Evolutionary conservation across 2,329 filamentous ascomycete genomes (phyloP).

Genomic region (Sporothrix mexicana): DNA sequence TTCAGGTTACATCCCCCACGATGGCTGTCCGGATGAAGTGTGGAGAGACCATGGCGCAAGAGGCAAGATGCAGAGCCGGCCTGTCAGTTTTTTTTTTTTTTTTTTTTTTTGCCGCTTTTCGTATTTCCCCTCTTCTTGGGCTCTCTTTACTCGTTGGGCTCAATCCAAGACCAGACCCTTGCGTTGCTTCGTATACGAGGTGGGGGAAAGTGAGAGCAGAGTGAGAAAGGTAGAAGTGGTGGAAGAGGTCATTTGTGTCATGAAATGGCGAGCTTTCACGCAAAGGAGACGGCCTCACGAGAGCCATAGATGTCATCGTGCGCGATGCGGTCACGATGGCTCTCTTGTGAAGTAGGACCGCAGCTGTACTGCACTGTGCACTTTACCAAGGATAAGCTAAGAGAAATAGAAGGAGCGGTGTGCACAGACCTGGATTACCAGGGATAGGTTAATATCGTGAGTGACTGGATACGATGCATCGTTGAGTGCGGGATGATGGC

Average conservation of each 20-base stretch:
- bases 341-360: background rate
- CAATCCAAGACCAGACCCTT: background rate
- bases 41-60: background rate
- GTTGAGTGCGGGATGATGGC: background rate
- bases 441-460: too few relatives aligned
- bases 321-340: background rate
- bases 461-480: too few relatives aligned
- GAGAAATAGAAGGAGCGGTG: background rate
- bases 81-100: background rate
- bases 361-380: background rate
- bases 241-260: background rate
- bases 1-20: too few relatives aligned
- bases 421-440: too few relatives aligned
- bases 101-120: background rate
- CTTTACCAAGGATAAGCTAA: background rate
- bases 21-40: too few relatives aligned
- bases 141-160: background rate
- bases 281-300: background rate
- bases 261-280: background rate
- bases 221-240: background rate
- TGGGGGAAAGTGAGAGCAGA: background rate
- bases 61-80: background rate
- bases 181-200: slow-evolving; percentile 11
- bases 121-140: slow-evolving; percentile 17
- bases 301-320: background rate